Percentiles rank a stretch among this genome's conserved stretches.
phyloP scores from a whole-genome alignment of 208 protist genomes.

The Willaertia magna region DNA sequence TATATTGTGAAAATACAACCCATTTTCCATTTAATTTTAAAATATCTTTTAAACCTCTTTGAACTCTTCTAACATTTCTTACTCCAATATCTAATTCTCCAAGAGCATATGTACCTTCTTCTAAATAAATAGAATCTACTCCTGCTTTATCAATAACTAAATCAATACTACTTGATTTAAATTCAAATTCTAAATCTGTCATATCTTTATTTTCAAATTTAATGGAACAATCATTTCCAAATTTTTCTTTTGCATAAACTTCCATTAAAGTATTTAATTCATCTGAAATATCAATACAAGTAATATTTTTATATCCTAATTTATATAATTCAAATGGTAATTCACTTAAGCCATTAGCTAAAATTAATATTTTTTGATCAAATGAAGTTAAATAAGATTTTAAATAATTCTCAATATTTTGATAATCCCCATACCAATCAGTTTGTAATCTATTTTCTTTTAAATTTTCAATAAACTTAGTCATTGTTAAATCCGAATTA shows the following conservation, averaged over 20 bases:
- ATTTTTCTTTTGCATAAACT: background rate
- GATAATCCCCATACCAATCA: background rate
- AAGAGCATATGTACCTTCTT: background rate
- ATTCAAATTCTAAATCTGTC: background rate
- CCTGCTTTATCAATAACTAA: background rate
- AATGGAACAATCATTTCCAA: background rate
- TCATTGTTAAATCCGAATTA: background rate
- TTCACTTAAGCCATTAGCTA: background rate
- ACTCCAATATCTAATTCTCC: background rate
- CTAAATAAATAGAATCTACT: background rate
- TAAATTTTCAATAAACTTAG: background rate
- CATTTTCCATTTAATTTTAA: background rate
- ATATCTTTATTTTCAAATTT: background rate
- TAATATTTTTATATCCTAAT: background rate
- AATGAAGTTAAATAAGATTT: background rate
- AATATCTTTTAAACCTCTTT: background rate
- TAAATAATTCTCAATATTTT: background rate
- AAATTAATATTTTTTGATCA: background rate
- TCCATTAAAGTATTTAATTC: background rate
- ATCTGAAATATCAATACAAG: background rate
- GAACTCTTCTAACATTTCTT: background rate
- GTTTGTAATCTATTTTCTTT: background rate
- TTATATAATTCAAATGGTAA: background rate
- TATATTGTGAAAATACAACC: background rate
- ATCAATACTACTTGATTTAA: background rate